Percentiles rank a stretch among this genome's conserved stretches.
These are phyloP conservation scores for Arachis monticola DNA, from an alignment of 331 rosid species.

Conservation along the genomic window DNA sequence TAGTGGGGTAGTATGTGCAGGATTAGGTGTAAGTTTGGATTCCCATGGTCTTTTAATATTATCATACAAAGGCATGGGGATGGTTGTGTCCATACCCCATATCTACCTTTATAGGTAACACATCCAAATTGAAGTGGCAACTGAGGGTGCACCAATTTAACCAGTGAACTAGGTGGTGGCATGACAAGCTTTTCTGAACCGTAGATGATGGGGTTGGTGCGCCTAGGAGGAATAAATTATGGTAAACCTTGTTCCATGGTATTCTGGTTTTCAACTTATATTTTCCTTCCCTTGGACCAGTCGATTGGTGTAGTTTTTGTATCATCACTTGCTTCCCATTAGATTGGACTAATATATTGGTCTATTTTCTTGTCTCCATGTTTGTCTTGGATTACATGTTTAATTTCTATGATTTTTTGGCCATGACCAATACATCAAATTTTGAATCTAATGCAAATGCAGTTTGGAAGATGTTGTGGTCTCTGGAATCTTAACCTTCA, in stretches of 20 bases:
- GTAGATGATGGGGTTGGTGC: constrained; percentile 27
- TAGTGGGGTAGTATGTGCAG: constrained; percentile 65
- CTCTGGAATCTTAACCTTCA: too few relatives aligned
- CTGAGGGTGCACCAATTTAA: constrained; percentile 41
- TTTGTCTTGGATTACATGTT: constrained; percentile 14
- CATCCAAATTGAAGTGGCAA: constrained; percentile 39
- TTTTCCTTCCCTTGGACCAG: constrained; percentile 17
- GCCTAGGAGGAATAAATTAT: constrained; percentile 34
- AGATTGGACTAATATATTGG: constrained; percentile 17
- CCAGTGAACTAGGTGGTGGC: constrained; percentile 39
- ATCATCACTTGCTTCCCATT: constrained; percentile 26
- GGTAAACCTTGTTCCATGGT: constrained; percentile 35
- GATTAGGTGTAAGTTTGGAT: constrained; percentile 53
- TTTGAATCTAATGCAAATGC: too few relatives aligned
- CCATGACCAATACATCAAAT: too few relatives aligned
- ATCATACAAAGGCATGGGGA: constrained; percentile 54
- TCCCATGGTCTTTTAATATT: constrained; percentile 58
- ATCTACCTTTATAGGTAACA: constrained; percentile 41
- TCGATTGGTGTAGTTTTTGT: constrained; percentile 29
- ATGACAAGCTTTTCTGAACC: constrained; percentile 30
- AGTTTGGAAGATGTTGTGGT: too few relatives aligned
- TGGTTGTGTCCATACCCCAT: constrained; percentile 41
- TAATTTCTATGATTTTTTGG: background rate
- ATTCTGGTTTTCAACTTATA: constrained; percentile 21
- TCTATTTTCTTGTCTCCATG: constrained; percentile 23